These are phyloP conservation scores for Talaromyces amestolkiae DNA, from an alignment of 2,329 filamentous ascomycete species.

Conservation along the genomic window DNA sequence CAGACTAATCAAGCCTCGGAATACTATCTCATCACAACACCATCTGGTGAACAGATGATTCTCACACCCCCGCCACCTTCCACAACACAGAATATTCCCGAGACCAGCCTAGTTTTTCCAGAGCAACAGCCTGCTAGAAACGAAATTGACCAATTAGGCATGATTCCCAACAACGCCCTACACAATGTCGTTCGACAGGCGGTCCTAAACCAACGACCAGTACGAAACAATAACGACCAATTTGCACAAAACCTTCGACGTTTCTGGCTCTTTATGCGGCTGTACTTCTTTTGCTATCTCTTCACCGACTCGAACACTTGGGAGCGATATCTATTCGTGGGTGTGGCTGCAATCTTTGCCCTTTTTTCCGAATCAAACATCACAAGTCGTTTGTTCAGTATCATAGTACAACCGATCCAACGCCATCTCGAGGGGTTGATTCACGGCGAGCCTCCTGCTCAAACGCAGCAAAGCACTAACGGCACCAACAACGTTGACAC, in stretches of 20 bases:
- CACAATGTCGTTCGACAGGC: constrained; percentile 36
- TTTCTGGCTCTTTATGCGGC: constrained; percentile 58
- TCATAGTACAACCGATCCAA: constrained; percentile 41
- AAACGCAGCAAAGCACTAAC: constrained; percentile 22
- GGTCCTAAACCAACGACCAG: constrained; percentile 30
- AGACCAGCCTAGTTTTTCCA: constrained; percentile 25
- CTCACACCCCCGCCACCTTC: constrained; percentile 37
- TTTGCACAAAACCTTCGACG: constrained; percentile 45
- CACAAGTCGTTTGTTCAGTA: constrained; percentile 33
- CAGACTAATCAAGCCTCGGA: constrained; percentile 5
- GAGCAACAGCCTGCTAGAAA: constrained; percentile 16
- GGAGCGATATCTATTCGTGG: constrained; percentile 43
- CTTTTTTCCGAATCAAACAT: constrained; percentile 43
- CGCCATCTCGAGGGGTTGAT: constrained; percentile 47
- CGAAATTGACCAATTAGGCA: constrained; percentile 3
- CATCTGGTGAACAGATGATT: constrained; percentile 46
- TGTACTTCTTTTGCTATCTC: constrained; percentile 60
- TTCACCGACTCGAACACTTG: constrained; percentile 51
- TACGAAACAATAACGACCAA: constrained; percentile 26
- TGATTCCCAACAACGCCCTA: constrained; percentile 25
- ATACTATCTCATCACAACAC: constrained; percentile 46
- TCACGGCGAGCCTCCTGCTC: constrained; percentile 24
- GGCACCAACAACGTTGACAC: constrained; percentile 1
- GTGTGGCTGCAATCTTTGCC: constrained; percentile 37
- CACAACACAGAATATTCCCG: constrained; percentile 11